These are phyloP conservation scores for Microbotryomycetes sp. DNA, from an alignment of 1,284 basidiomycete genomes.

Conservation along the genomic window DNA sequence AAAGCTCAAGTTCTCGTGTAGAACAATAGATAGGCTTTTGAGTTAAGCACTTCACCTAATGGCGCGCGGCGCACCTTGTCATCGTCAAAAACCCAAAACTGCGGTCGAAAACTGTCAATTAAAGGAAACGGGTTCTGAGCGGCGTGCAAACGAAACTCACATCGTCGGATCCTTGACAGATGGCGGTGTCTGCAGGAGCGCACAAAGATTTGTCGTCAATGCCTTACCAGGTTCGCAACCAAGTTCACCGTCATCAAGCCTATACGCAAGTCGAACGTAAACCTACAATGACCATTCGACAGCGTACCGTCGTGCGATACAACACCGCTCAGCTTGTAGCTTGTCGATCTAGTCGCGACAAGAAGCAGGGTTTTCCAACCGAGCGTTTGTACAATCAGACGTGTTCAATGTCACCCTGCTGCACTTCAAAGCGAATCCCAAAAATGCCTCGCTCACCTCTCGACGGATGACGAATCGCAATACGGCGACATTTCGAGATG, in stretches of 20 bases:
- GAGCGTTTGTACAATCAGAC: too few species aligned
- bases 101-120: not conserved
- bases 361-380: too few species aligned
- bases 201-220: too few species aligned
- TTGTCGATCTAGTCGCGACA: too few species aligned
- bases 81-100: conserved; percentile 32
- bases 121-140: not conserved
- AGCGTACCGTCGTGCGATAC: not conserved
- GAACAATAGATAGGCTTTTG: conserved; percentile 29
- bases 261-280: not conserved
- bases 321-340: conserved; percentile 2
- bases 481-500: conserved; percentile 82
- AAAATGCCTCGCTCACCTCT: conserved; percentile 9
- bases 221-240: too few species aligned
- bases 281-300: not conserved
- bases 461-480: conserved; percentile 51
- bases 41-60: conserved; percentile 22
- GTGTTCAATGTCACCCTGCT: too few species aligned
- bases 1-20: conserved; percentile 13
- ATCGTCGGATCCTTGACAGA: conserved; percentile 7
- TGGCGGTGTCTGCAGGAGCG: conserved; percentile 14
- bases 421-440: not conserved
- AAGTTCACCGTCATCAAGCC: too few species aligned
- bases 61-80: conserved; percentile 27
- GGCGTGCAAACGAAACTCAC: conserved; percentile 3